Base-by-base conservation (phyloP, 768 basidiomycete genomes). In the Boletus edulis region DNA sequence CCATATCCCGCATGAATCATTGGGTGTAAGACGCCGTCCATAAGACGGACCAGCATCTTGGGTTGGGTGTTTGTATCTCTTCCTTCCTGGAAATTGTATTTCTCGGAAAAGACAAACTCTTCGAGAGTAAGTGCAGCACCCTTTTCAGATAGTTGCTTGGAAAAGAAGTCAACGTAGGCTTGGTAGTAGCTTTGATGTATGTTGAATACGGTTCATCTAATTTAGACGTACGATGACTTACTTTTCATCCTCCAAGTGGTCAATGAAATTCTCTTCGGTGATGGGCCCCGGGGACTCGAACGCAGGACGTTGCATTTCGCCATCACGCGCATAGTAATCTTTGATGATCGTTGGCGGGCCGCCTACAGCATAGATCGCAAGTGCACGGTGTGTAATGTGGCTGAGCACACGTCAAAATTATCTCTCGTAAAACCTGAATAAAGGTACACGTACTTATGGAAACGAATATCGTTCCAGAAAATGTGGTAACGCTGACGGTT, bases 1-100 rank as follows among this genome's bases (percentile, higher is more conserved):
- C 86, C 87, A 59, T 82, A 78, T 3, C 84, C 86, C 10, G 72
- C 58, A 60, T 87, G 83, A 43, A 89, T 87, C 51, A 86, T 44
- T 0, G 86, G 77, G 59, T 89, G 88, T 3, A 88, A 6, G 20
- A 88, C 58, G 0, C 78, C 82, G 13, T 1, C 75, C 69, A 14
- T 55, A 22, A 82, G 73, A 17, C 84, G 79, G 49, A 68, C 73
- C 8, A 87, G 64, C 81, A 89, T 82, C 52, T 76, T 70, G 0
- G 81, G 82, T 24, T 79, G 75, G 3, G 53, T 4, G 0, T 41
- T 43, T 2, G 34, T 50, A 31, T 61, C 49, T 32, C 49, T 53
- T 34, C 59, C 62, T 14, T 60, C 7, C 39, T 43, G 57, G 17
- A 57, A 62, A 35, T 67, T 71, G 51, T 65, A 67, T 37, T 63